Evolutionary conservation across 768 basidiomycete genomes (phyloP).

Genomic region (Serpula lacrymans): DNA sequence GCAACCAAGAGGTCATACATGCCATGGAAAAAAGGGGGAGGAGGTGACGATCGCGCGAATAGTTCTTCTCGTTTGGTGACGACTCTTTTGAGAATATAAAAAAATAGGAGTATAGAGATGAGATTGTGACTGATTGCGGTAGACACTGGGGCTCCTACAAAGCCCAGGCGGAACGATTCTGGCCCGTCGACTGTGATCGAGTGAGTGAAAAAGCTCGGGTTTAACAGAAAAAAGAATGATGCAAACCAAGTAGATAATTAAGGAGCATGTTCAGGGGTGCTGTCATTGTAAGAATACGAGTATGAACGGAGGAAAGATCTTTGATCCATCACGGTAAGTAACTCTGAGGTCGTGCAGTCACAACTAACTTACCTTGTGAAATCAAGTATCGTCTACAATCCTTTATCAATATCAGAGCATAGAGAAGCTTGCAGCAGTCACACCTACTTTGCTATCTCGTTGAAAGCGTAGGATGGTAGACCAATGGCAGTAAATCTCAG

Average conservation of each 20-base stretch:
- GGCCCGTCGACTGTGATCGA: slow-evolving; percentile 17
- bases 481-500: slow-evolving; percentile 37
- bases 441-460: slow-evolving; percentile 36
- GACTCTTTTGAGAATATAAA: slow-evolving; percentile 19
- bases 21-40: slow-evolving; percentile 11
- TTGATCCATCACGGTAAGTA: too few species aligned
- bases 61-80: slow-evolving; percentile 13
- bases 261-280: slow-evolving; percentile 19
- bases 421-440: background rate
- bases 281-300: slow-evolving; percentile 16
- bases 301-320: slow-evolving; percentile 22
- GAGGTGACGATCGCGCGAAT: background rate
- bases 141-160: slow-evolving; percentile 23
- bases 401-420: slow-evolving; percentile 4
- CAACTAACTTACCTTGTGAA: slow-evolving; percentile 6
- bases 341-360: too few species aligned
- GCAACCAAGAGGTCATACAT: slow-evolving; percentile 13
- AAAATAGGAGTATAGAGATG: slow-evolving; percentile 15
- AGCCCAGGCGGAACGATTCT: slow-evolving; percentile 21
- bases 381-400: slow-evolving; percentile 12
- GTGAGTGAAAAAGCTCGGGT: background rate
- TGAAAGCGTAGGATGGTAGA: slow-evolving; percentile 44
- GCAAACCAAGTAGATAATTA: slow-evolving; percentile 23
- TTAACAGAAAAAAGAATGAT: background rate
- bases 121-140: slow-evolving; percentile 23